phyloP scores from a whole-genome alignment of 306 rosid genomes.

The Vigna trinervia region DNA sequence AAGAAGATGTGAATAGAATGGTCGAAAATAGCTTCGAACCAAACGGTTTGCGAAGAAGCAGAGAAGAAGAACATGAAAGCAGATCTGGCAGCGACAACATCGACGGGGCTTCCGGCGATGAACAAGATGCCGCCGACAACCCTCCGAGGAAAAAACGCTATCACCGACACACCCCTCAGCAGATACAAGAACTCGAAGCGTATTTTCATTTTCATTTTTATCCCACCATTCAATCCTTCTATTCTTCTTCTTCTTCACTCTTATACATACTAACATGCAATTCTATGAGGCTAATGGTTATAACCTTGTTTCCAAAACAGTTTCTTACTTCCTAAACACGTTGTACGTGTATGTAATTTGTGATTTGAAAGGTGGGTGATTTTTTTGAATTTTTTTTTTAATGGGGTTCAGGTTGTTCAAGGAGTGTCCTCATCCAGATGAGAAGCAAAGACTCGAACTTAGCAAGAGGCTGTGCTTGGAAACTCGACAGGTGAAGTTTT shows the following conservation, averaged over 20 bases:
- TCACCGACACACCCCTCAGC: constrained; percentile 99
- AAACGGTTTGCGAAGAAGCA: constrained; percentile 67
- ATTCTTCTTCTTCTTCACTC: neutral
- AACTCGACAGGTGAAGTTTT: constrained; percentile 92
- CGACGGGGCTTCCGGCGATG: constrained; percentile 95
- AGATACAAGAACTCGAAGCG: constrained; percentile 98
- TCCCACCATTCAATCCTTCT: neutral
- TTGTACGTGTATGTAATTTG: neutral
- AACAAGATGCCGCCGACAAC: constrained; percentile 83
- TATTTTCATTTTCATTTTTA: constrained; percentile 37
- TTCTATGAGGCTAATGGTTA: neutral
- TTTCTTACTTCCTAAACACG: neutral
- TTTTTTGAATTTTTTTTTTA: neutral
- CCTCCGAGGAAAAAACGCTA: constrained; percentile 83
- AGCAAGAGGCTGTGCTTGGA: constrained; percentile 80
- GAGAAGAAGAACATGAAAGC: constrained; percentile 91
- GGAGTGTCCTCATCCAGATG: constrained; percentile 99
- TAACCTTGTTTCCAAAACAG: neutral
- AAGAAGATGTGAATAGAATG: constrained; percentile 70
- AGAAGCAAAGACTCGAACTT: constrained; percentile 89
- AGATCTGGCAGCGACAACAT: constrained; percentile 96
- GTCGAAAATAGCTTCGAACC: constrained; percentile 59
- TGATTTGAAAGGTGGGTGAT: neutral
- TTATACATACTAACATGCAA: neutral
- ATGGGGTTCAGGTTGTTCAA: constrained; percentile 65